Base-by-base conservation (phyloP, 2,329 filamentous ascomycete genomes). In the Huntiella omanensis region DNA sequence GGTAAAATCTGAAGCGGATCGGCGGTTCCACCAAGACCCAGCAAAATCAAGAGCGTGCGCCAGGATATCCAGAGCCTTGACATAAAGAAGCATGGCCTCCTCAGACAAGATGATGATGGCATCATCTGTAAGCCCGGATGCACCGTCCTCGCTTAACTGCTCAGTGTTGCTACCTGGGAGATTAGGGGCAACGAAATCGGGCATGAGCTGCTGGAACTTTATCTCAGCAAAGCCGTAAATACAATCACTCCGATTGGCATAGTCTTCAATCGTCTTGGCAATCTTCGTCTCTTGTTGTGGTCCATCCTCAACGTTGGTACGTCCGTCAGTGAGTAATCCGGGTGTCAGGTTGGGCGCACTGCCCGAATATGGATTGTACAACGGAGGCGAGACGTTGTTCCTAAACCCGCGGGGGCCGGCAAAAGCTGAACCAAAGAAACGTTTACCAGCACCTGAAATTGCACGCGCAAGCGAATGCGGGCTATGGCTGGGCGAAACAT, bases 211-310 rank as follows among this genome's bases (percentile, higher is more conserved):
- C 61, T 92, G 91, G 63, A 92, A 95, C 62, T 98, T 98, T 57
- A 98, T 88, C 63, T 98, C 88, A 4, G 91, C 91, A 61, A 98
- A 96, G 3, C 88, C 87, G 59, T 87, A 98, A 2, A 98, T 87
- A 40, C 95, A 91, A 59, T 98, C 87, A 57, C 87, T 95, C 35
- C 87, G 73, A 32, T 86, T 91, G 1, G 91, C 91, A 52, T 84
- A 80, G 55, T 96, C 87, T 59, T 98, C 88, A 48, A 96, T 86
- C 39, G 75, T 72, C 56, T 86, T 80, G 2, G 88, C 77, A 36
- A 83, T 77, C 13, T 54, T 58, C 15, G 76, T 64, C 3, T 71
- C 70, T 10, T 13, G 33, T 5, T 39, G 35, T 2, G 11, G 22
- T 6, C n/a, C 34, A n/a, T 43, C n/a, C 2, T 33, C 13, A 3